Percentiles rank a stretch among this genome's conserved stretches.
Conservation (phyloP, 2,329 filamentous ascomycete genomes). For the Penicillium palitans region DNA sequence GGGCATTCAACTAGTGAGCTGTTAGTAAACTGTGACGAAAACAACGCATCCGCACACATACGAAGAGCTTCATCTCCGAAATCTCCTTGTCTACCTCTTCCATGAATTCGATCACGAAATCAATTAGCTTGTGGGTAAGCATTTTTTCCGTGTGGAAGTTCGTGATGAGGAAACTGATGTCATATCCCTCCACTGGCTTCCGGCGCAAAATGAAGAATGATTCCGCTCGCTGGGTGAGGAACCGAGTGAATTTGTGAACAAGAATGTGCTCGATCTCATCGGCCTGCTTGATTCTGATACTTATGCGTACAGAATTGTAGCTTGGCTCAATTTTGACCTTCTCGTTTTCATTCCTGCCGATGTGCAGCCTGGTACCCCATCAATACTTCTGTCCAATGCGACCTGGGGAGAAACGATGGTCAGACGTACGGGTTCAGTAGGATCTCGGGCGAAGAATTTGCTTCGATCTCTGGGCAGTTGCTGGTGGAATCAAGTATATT, state of each 20-base stretch:
- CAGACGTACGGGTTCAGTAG: slow-evolving; percentile 70
- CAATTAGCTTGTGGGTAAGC: slow-evolving; percentile 98
- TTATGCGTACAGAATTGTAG: slow-evolving; percentile 94
- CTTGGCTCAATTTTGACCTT: slow-evolving; percentile 93
- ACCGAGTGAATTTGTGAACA: slow-evolving; percentile 97
- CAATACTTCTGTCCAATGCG: slow-evolving; percentile 5
- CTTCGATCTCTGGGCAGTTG: slow-evolving; percentile 97
- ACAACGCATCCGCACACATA: slow-evolving; percentile 50
- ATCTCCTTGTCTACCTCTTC: slow-evolving; percentile 99
- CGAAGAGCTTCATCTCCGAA: slow-evolving; percentile 99
- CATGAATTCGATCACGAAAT: slow-evolving; percentile 99
- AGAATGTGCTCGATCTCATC: slow-evolving; percentile 90
- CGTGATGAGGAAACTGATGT: slow-evolving; percentile 97
- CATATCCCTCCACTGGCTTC: slow-evolving; percentile 96
- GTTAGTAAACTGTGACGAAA: neutral
- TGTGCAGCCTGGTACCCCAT: slow-evolving; percentile 54
- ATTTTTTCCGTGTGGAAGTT: slow-evolving; percentile 99
- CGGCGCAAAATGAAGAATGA: slow-evolving; percentile 94
- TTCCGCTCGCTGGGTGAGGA: slow-evolving; percentile 93
- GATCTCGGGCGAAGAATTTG: slow-evolving; percentile 76
- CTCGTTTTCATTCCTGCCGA: slow-evolving; percentile 96
- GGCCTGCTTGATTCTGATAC: slow-evolving; percentile 98
- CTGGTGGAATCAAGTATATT: slow-evolving; percentile 40
- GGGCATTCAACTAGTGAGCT: slow-evolving; percentile 76
- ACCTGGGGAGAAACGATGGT: neutral